Conservation (phyloP, 192 early-diverging fungal genomes). For the Mortierella hygrophila region DNA sequence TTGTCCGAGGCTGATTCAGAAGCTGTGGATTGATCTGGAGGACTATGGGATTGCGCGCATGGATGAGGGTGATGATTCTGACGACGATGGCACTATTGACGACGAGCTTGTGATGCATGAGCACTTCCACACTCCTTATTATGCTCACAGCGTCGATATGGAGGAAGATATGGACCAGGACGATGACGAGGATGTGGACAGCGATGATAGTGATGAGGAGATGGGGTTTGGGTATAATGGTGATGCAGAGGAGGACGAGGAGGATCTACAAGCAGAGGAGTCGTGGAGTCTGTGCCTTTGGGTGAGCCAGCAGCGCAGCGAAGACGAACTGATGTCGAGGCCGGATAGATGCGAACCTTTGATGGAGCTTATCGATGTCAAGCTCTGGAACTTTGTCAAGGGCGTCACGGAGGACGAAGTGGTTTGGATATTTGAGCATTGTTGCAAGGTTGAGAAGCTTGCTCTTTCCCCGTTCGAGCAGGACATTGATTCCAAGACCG, state of each 20-base stretch:
- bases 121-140: not conserved
- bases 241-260: not conserved
- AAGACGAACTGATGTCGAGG: not conserved
- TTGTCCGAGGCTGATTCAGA: not conserved
- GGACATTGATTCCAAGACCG: not conserved
- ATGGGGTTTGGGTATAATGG: not conserved
- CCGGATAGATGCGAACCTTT: not conserved
- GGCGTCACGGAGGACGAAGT: not conserved
- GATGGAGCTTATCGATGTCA: not conserved
- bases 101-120: not conserved
- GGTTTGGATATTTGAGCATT: not conserved
- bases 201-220: not conserved
- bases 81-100: not conserved
- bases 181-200: not conserved
- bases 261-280: not conserved
- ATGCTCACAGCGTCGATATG: not conserved
- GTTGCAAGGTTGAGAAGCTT: not conserved
- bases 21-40: not conserved
- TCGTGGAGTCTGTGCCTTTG: not conserved
- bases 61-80: not conserved
- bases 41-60: too few relatives aligned
- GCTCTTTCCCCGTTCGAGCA: not conserved
- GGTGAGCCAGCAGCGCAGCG: not conserved
- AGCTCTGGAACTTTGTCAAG: not conserved
- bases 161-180: not conserved